Conservation (phyloP, 176 grass and related monocot genomes). For the Tillandsia leiboldiana region DNA sequence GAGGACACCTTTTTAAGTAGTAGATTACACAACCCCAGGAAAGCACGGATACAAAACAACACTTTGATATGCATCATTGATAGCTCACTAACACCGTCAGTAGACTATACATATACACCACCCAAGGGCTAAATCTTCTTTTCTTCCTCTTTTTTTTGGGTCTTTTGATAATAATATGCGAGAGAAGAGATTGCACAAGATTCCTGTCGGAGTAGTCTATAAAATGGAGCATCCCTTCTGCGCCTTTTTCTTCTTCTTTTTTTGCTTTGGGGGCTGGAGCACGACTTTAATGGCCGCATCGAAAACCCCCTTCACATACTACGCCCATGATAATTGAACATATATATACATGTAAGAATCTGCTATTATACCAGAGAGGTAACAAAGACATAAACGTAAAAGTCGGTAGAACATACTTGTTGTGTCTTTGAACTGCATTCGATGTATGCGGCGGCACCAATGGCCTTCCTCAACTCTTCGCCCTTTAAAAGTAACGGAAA, state of each 20-base stretch:
- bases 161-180: too few relatives aligned
- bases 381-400: too few relatives aligned
- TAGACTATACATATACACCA: neutral
- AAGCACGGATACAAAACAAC: neutral
- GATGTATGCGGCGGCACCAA: conserved; percentile 33
- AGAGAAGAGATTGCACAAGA: too few relatives aligned
- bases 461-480: conserved; percentile 29
- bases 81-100: neutral
- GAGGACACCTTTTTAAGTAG: neutral
- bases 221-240: conserved; percentile 26
- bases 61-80: neutral
- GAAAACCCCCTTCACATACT: conserved; percentile 42
- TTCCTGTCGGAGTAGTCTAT: neutral
- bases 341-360: neutral
- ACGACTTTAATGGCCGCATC: conserved; percentile 34
- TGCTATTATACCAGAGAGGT: neutral
- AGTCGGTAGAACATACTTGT: conserved; percentile 21
- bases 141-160: neutral
- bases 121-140: neutral
- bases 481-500: conserved; percentile 19
- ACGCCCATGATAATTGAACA: neutral
- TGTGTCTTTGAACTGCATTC: conserved; percentile 42
- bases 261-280: conserved; percentile 25
- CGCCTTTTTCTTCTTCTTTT: conserved; percentile 27
- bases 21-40: neutral